Percentiles rank a stretch among this genome's conserved stretches.
Conservation (phyloP, 2,329 filamentous ascomycete species). For the Aciculosporium take region DNA sequence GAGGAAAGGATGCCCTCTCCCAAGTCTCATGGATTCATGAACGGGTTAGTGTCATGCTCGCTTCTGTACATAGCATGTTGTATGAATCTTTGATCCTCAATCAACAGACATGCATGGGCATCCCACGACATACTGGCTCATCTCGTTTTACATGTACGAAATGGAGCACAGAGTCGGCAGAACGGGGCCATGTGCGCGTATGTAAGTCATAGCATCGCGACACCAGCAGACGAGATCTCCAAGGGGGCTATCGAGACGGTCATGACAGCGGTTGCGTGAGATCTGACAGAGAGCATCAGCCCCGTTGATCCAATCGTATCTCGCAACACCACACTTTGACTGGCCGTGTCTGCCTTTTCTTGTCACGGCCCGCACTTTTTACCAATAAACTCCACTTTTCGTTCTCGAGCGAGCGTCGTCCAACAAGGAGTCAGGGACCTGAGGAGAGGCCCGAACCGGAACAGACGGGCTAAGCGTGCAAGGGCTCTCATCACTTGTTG, state of each 20-base stretch:
- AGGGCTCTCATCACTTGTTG: conserved; percentile 2
- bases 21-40: not conserved
- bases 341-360: not conserved
- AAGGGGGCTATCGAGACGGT: not conserved
- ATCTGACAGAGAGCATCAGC: not conserved
- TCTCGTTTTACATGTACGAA: not conserved
- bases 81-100: not conserved
- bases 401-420: not conserved
- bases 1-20: conserved; percentile 1
- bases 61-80: conserved; percentile 5
- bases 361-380: not conserved
- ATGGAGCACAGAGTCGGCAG: conserved; percentile 1
- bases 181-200: not conserved
- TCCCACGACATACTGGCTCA: conserved; percentile 4
- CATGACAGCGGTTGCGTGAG: not conserved
- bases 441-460: conserved; percentile 3
- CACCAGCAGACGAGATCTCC: not conserved
- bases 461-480: not conserved
- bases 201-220: conserved; percentile 2
- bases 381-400: not conserved
- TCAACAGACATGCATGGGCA: conserved; percentile 8
- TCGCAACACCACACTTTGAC: not conserved
- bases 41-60: not conserved
- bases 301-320: not conserved
- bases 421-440: not conserved